These are phyloP conservation scores for Metarhizium rileyi DNA, from an alignment of 2,329 filamentous ascomycete genomes.

Conservation along the genomic window DNA sequence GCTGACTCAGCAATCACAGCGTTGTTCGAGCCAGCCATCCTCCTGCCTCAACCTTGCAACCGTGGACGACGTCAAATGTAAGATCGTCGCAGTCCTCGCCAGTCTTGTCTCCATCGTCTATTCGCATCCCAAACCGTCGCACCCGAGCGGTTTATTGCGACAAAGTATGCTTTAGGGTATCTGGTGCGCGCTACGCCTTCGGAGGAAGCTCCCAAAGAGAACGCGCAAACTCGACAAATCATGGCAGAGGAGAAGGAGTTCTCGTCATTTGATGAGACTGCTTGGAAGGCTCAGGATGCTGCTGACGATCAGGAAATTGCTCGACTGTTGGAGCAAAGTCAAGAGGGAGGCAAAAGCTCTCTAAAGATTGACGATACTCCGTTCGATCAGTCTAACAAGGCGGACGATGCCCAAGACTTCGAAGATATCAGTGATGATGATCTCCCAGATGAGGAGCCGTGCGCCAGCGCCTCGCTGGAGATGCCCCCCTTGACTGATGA, in stretches of 20 bases:
- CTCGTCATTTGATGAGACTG: constrained; percentile 24
- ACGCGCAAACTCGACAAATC: constrained; percentile 10
- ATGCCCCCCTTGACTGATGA: constrained; percentile 49
- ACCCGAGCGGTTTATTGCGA: neutral
- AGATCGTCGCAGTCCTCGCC: neutral
- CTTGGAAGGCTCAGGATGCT: constrained; percentile 34
- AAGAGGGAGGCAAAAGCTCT: constrained; percentile 27
- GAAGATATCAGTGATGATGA: constrained; percentile 91
- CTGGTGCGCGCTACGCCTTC: constrained; percentile 11
- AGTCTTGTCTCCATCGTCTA: neutral
- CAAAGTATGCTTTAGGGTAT: constrained; percentile 19
- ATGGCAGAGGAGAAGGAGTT: constrained; percentile 26
- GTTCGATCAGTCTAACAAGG: constrained; percentile 66
- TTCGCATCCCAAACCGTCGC: neutral
- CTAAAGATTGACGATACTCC: constrained; percentile 34
- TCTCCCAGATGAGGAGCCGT: constrained; percentile 64
- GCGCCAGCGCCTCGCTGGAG: constrained; percentile 32
- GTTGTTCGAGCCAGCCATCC: neutral
- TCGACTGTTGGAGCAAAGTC: constrained; percentile 32
- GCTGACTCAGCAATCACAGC: neutral
- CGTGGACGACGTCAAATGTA: neutral
- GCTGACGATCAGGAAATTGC: constrained; percentile 40
- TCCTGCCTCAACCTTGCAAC: neutral
- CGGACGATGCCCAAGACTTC: constrained; percentile 83
- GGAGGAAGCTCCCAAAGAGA: constrained; percentile 14